phyloP scores from a whole-genome alignment of 108 stramenopile genomes.

The Phaeodactylum tricornutum region DNA sequence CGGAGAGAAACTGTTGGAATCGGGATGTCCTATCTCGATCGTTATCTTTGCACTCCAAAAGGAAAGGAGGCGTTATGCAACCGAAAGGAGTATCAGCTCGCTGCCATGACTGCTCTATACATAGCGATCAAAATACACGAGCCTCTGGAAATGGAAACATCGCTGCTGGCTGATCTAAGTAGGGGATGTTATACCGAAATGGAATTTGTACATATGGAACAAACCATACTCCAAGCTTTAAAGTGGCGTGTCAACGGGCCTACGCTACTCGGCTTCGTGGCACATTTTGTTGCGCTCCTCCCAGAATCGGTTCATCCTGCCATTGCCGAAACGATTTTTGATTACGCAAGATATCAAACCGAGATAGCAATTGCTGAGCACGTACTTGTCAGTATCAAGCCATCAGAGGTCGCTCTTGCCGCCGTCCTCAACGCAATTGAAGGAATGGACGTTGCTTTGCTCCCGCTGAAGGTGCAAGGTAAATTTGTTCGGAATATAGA shows the following conservation, averaged over 20 bases:
- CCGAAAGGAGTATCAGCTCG: conserved; percentile 67
- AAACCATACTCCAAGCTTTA: conserved; percentile 52
- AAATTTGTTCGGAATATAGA: conserved; percentile 27
- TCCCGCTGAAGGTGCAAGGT: conserved; percentile 20
- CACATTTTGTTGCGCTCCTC: conserved; percentile 27
- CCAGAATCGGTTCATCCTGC: conserved; percentile 20
- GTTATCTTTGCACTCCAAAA: conserved; percentile 31
- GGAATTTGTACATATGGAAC: conserved; percentile 62
- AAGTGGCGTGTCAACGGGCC: conserved; percentile 61
- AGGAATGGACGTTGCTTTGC: conserved; percentile 28
- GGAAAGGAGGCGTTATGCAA: conserved; percentile 32
- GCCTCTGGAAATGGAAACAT: conserved; percentile 69
- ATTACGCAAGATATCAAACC: conserved; percentile 56
- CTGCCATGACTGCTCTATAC: conserved; percentile 69
- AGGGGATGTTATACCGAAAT: conserved; percentile 56
- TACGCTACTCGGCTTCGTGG: conserved; percentile 37
- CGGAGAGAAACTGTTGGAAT: conserved; percentile 59
- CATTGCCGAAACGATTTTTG: conserved; percentile 33
- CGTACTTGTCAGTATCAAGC: conserved; percentile 28
- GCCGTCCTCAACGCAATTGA: conserved; percentile 57
- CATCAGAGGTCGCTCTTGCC: conserved; percentile 45
- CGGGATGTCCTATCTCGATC: conserved; percentile 63
- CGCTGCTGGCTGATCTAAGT: conserved; percentile 53
- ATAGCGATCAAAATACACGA: conserved; percentile 77
- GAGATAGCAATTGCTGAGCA: conserved; percentile 56